Conservation (phyloP, 768 basidiomycete species). For the Floccularia luteovirens region DNA sequence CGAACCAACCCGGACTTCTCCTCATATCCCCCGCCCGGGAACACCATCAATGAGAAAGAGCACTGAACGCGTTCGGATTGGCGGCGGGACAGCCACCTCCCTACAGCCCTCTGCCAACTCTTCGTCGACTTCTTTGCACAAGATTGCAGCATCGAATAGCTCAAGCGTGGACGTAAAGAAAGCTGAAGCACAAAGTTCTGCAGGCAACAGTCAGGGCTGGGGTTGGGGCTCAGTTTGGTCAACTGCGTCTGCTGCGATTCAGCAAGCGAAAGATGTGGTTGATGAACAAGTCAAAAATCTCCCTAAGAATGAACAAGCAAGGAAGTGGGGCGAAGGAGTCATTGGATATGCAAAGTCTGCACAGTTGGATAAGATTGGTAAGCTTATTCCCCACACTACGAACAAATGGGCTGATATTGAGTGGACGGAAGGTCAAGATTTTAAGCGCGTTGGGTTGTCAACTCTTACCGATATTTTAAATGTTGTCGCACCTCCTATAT, state of each 20-base stretch:
- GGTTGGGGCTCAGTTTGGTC: conserved; percentile 91
- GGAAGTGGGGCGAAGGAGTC: conserved; percentile 83
- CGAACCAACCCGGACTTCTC: conserved; percentile 59
- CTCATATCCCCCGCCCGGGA: conserved; percentile 55
- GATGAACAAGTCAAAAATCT: conserved; percentile 91
- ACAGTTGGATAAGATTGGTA: conserved; percentile 87
- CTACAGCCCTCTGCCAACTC: conserved; percentile 33
- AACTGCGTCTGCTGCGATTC: conserved; percentile 76
- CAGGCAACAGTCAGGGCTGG: conserved; percentile 33
- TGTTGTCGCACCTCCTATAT: conserved; percentile 96
- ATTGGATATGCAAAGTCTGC: conserved; percentile 83
- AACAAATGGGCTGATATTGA: background rate
- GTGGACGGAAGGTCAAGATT: conserved; percentile 67
- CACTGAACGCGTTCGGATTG: conserved; percentile 69
- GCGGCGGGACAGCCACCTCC: conserved; percentile 31
- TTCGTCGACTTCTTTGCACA: conserved; percentile 31
- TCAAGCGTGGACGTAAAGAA: conserved; percentile 9
- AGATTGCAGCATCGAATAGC: conserved; percentile 5
- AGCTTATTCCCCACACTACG: conserved; percentile 7
- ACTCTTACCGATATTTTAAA: conserved; percentile 90
- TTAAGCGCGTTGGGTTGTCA: conserved; percentile 81
- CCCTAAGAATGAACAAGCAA: conserved; percentile 79
- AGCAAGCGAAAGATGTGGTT: conserved; percentile 81
- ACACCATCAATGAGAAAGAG: conserved; percentile 70
- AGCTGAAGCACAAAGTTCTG: conserved; percentile 13